Conservation (phyloP, 352 stramenopile species). For the Pythium phragmiticola region DNA sequence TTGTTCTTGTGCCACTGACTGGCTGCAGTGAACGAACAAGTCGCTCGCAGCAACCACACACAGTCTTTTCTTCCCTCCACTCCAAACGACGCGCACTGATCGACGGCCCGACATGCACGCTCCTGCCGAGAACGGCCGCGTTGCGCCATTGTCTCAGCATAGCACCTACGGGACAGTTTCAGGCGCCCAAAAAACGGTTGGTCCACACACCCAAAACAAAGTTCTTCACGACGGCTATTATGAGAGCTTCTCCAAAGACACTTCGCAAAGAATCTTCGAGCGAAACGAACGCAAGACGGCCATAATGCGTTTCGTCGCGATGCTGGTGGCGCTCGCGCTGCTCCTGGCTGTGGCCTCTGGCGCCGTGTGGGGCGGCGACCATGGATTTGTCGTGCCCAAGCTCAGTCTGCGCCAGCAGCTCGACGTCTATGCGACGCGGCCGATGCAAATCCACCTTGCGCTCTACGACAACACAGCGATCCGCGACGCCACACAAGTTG, state of each 20-base stretch:
- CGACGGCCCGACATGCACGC: neutral
- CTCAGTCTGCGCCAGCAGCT: slow-evolving; percentile 17
- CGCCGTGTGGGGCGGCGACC: slow-evolving; percentile 14
- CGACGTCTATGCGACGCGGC: slow-evolving; percentile 20
- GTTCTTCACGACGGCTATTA: slow-evolving; percentile 7
- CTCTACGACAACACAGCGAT: slow-evolving; percentile 29
- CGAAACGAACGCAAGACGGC: slow-evolving; percentile 7
- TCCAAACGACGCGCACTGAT: neutral
- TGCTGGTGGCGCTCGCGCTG: slow-evolving; percentile 19
- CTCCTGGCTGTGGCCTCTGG: slow-evolving; percentile 8
- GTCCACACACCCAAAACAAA: slow-evolving; percentile 21
- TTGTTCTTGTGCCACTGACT: neutral
- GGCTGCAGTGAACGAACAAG: neutral
- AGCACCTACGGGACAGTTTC: slow-evolving; percentile 1
- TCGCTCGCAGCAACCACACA: neutral
- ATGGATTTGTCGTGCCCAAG: neutral
- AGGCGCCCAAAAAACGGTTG: slow-evolving; percentile 18
- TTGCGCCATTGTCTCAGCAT: neutral
- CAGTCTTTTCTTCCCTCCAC: too few relatives aligned
- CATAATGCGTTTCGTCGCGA: slow-evolving; percentile 8
- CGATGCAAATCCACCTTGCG: slow-evolving; percentile 50
- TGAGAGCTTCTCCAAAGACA: slow-evolving; percentile 5
- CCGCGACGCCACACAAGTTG: slow-evolving; percentile 18
- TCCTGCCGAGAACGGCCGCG: neutral
- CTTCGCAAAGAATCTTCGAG: slow-evolving; percentile 12